These are phyloP conservation scores for Diutina pseudorugosa DNA, from an alignment of 1,139 yeast genomes.

Conservation along the genomic window DNA sequence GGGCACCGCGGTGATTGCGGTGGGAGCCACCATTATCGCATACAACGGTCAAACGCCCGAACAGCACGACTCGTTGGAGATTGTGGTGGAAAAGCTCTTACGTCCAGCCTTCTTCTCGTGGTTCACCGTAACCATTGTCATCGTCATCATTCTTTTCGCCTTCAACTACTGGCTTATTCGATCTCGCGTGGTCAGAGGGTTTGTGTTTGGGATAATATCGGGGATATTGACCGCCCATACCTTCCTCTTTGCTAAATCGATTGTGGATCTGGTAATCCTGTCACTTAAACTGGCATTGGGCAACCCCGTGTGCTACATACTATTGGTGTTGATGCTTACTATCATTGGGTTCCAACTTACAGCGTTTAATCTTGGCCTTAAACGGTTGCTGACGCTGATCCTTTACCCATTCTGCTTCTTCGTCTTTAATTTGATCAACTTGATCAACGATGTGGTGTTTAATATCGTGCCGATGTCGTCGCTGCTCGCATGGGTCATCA, in stretches of 20 bases:
- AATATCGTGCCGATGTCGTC: constrained; percentile 24
- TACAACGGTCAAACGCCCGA: constrained; percentile 37
- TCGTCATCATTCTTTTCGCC: constrained; percentile 11
- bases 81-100: constrained; percentile 16
- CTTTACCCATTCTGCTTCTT: constrained; percentile 80
- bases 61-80: constrained; percentile 15
- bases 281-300: constrained; percentile 28
- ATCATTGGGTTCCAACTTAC: constrained; percentile 68
- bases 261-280: constrained; percentile 49
- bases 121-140: constrained; percentile 25
- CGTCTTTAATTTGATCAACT: constrained; percentile 64
- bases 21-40: constrained; percentile 77
- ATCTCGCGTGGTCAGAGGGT: constrained; percentile 25
- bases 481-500: constrained; percentile 26
- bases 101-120: constrained; percentile 22
- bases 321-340: constrained; percentile 46
- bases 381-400: constrained; percentile 62
- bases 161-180: not conserved
- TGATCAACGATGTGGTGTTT: constrained; percentile 61
- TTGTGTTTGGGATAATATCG: constrained; percentile 54
- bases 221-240: constrained; percentile 84
- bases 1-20: constrained; percentile 59
- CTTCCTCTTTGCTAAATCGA: constrained; percentile 69
- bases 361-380: constrained; percentile 63
- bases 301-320: constrained; percentile 25